phyloP scores from a whole-genome alignment of 495 filamentous ascomycete species.

The Trichoderma reesei region DNA sequence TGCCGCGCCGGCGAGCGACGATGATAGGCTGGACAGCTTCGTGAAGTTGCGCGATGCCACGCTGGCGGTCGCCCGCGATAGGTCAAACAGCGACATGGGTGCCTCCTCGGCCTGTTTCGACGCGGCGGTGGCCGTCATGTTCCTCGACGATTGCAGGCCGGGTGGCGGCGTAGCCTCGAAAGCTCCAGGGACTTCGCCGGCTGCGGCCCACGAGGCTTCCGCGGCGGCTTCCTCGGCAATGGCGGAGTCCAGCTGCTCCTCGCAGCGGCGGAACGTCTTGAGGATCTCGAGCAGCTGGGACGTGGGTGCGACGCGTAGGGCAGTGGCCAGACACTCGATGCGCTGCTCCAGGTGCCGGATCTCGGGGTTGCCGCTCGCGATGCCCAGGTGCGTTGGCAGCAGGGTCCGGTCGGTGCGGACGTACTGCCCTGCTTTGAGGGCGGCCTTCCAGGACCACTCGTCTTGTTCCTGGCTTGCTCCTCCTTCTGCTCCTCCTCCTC shows the following conservation, averaged over 20 bases:
- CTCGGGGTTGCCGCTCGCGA: constrained; percentile 40
- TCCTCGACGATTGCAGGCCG: background rate
- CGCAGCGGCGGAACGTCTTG: constrained; percentile 72
- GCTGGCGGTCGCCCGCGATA: constrained; percentile 69
- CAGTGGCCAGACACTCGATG: constrained; percentile 81
- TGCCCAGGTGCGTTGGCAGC: constrained; percentile 44
- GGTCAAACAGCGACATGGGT: constrained; percentile 89
- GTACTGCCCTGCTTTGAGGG: constrained; percentile 78
- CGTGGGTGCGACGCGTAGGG: constrained; percentile 71
- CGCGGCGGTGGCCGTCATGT: constrained; percentile 17
- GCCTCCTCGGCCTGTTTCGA: constrained; percentile 50
- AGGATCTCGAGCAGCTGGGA: constrained; percentile 75
- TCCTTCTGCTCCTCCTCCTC: background rate
- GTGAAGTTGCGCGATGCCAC: constrained; percentile 50
- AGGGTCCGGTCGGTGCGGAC: constrained; percentile 39
- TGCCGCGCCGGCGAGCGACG: background rate
- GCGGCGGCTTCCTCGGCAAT: constrained; percentile 62
- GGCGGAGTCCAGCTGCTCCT: constrained; percentile 68
- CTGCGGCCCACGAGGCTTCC: constrained; percentile 62
- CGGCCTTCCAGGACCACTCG: constrained; percentile 86
- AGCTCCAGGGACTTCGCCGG: constrained; percentile 59
- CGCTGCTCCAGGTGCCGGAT: constrained; percentile 68
- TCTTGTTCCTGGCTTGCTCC: constrained; percentile 38
- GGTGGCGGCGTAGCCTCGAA: constrained; percentile 32
- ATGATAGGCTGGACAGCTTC: constrained; percentile 32